A percentile compares a stretch with the other conserved stretches of the same genome.
Conservation (phyloP, 495 filamentous ascomycete species). For the Aspergillus wentii region DNA sequence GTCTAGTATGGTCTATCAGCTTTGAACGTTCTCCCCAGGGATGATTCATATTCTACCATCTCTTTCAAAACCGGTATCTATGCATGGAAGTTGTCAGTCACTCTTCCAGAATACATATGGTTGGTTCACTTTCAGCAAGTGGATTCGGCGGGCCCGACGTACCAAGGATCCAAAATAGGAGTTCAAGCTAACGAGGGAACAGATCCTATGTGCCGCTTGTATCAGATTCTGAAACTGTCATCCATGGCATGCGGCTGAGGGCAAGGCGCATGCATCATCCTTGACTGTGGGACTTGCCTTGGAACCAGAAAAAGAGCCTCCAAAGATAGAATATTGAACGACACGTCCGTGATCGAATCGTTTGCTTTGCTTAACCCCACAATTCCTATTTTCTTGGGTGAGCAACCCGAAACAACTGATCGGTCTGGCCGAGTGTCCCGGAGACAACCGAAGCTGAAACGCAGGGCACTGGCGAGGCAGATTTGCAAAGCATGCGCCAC, state of each 20-base stretch:
- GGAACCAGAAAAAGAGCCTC: conserved; percentile 91
- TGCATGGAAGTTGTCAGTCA: conserved; percentile 21
- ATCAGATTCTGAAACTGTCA: conserved; percentile 10
- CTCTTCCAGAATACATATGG: conserved; percentile 5
- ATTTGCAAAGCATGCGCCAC: conserved; percentile 34
- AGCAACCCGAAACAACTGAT: not conserved
- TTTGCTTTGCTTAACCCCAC: conserved; percentile 65
- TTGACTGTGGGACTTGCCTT: conserved; percentile 41
- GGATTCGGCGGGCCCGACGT: conserved; percentile 23
- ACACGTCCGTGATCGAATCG: conserved; percentile 60
- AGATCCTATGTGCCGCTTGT: conserved; percentile 51
- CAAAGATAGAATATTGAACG: conserved; percentile 84
- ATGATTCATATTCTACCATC: too few species aligned
- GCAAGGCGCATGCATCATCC: too few species aligned
- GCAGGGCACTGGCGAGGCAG: conserved; percentile 11
- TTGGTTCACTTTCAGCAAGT: too few species aligned
- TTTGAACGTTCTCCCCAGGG: too few species aligned
- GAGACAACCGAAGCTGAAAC: conserved; percentile 5
- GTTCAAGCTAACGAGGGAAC: conserved; percentile 80
- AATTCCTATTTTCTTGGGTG: conserved; percentile 46
- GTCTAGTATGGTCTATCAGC: conserved; percentile 45
- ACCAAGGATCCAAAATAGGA: conserved; percentile 84
- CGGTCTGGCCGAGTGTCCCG: too few species aligned
- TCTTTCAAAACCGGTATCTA: conserved; percentile 83
- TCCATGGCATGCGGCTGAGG: conserved; percentile 3